Percentiles rank a stretch among this genome's conserved stretches.
Evolutionary conservation across 805 yeast species (phyloP).

Genomic region (Saccharomycopsis vini): DNA sequence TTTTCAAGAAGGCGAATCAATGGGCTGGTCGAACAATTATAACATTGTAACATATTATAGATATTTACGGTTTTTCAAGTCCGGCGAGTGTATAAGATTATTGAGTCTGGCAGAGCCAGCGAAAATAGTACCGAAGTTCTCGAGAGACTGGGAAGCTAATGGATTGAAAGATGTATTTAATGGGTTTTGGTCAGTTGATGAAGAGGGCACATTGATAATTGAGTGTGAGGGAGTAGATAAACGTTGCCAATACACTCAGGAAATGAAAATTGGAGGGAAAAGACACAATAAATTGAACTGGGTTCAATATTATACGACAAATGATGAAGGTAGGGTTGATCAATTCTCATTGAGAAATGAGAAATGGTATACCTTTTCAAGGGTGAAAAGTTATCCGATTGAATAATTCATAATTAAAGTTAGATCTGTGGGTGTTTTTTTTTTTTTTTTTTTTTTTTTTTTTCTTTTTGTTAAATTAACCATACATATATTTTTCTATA

Average conservation of each 20-base stretch:
- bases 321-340: slow-evolving; percentile 47
- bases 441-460: too few species aligned
- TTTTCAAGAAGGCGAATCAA: slow-evolving; percentile 69
- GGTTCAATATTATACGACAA: slow-evolving; percentile 51
- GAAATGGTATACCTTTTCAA: slow-evolving; percentile 67
- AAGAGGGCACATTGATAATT: slow-evolving; percentile 30
- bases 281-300: slow-evolving; percentile 67
- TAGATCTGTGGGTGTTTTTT: too few species aligned
- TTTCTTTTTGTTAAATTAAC: too few species aligned
- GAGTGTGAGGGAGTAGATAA: slow-evolving; percentile 40
- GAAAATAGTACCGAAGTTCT: slow-evolving; percentile 50
- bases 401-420: too few species aligned
- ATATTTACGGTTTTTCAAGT: slow-evolving; percentile 69
- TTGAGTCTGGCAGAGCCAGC: slow-evolving; percentile 67
- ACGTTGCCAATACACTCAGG: slow-evolving; percentile 55
- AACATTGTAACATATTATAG: slow-evolving; percentile 83
- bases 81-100: slow-evolving; percentile 65
- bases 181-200: slow-evolving; percentile 52
- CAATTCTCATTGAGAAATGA: slow-evolving; percentile 59
- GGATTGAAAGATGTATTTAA: slow-evolving; percentile 30
- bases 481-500: too few species aligned
- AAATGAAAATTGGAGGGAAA: slow-evolving; percentile 46
- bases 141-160: slow-evolving; percentile 23
- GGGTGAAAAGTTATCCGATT: slow-evolving; percentile 32
- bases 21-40: slow-evolving; percentile 65